Evolutionary conservation across 495 filamentous ascomycete genomes (phyloP).

Genomic region (Echria macrotheca): DNA sequence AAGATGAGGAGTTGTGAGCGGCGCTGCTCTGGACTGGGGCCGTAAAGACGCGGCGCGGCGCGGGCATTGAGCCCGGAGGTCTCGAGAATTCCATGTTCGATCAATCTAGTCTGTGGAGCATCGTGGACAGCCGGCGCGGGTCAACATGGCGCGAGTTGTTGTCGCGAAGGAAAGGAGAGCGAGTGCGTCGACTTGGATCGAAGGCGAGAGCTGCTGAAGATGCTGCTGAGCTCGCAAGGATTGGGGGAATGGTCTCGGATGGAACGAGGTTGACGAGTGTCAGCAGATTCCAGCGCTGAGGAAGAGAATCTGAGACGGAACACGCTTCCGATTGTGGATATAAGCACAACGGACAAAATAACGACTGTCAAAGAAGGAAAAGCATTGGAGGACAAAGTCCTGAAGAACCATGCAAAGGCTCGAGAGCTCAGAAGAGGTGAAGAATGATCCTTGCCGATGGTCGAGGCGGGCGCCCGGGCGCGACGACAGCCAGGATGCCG

Average conservation of each 20-base stretch:
- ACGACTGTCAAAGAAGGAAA: not conserved
- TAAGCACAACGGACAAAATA: not conserved
- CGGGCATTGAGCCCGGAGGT: constrained; percentile 20
- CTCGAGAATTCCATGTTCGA: constrained; percentile 26
- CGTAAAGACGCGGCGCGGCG: constrained; percentile 39
- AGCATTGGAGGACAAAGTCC: not conserved
- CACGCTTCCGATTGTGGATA: not conserved
- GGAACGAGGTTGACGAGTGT: not conserved
- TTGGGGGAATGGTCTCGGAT: constrained; percentile 13
- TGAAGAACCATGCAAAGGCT: not conserved
- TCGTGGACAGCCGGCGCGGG: constrained; percentile 7
- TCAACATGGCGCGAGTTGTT: not conserved
- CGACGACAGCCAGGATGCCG: not conserved
- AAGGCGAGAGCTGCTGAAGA: not conserved
- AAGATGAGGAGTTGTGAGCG: constrained; percentile 19
- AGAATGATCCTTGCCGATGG: constrained; percentile 1
- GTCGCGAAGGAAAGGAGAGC: constrained; percentile 1
- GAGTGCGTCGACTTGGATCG: constrained; percentile 1
- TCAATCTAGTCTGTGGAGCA: constrained; percentile 17
- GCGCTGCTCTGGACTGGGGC: constrained; percentile 25
- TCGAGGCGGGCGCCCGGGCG: not conserved
- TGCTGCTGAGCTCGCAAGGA: too few species aligned
- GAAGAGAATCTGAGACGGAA: not conserved
- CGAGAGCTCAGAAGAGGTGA: not conserved
- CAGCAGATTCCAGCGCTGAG: not conserved